Base-by-base conservation (phyloP, 2,329 filamentous ascomycete species). In the Decorospora gaudefroyi region DNA sequence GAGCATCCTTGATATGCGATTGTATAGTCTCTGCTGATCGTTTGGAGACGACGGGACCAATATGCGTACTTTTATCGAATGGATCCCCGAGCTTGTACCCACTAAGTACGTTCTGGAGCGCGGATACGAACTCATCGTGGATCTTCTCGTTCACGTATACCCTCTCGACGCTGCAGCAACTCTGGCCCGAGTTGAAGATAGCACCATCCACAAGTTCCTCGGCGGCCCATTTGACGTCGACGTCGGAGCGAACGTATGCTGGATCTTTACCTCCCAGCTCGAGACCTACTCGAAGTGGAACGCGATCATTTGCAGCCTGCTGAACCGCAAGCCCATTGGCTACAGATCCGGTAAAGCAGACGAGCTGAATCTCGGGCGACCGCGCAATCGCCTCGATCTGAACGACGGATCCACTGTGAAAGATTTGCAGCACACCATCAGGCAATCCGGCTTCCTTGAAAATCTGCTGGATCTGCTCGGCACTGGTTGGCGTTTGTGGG, bases 141-240 rank as follows among this genome's bases (percentile, higher is more conserved):
- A 97, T 82, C 58, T 82, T 84, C 64, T 88, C 86, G 62, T 93
- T 84, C 4, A 97, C 91, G 63, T 97, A 97, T 13, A 97, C 83
- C 22, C 92, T 81, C 74, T 97, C 92, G 40, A 97, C 78, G 16
- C 90, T 88, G 73, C 92, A 97, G 77, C 92, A 97, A 68, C 90
- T 95, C 76, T 97, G 92, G n/a, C 92, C 92, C 37, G 91, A 96
- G 75, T 97, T 97, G 79, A 97, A 97, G 44, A 97, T 78, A n/a
- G 90, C 86, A 13, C 92, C 92, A 60, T 97, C 92, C 10, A 97
- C 90, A 61, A 97, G 93, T 72, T 96, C 90, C 57, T 88, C 90
- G 0, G 92, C 92, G 0, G 87, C 91, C 92, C 91, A 96, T 33
- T 83, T 83, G 33, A 95, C 72, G 67, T 97, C 90, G 1, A 96